Evolutionary conservation across 2,329 filamentous ascomycete genomes (phyloP).

Genomic region (Sporothrix humicola): DNA sequence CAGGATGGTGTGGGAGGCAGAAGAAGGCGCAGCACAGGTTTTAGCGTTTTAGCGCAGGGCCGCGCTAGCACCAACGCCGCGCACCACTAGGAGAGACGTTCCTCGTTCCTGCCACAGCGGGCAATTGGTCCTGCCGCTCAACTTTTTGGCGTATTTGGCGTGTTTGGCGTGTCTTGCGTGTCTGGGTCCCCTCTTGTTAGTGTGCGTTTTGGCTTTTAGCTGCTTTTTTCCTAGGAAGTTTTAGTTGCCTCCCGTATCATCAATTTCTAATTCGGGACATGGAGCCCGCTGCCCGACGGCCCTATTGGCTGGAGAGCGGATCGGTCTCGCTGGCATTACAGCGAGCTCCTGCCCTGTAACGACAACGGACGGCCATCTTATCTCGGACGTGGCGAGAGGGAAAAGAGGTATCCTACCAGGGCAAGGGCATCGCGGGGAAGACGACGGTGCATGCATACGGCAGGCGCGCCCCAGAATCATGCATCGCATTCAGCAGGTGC

Average conservation of each 20-base stretch:
- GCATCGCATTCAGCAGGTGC: conserved; percentile 25
- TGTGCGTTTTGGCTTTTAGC: conserved; percentile 14
- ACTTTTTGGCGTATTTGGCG: too few relatives aligned
- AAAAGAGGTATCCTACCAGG: background rate
- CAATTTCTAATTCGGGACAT: conserved; percentile 49
- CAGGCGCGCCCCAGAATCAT: background rate
- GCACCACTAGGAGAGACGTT: background rate
- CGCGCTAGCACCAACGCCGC: conserved; percentile 24
- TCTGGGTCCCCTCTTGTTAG: background rate
- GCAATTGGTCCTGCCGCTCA: background rate
- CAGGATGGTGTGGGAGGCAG: conserved; percentile 37
- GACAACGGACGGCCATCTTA: too few relatives aligned
- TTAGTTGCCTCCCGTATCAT: conserved; percentile 25
- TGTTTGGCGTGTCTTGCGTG: too few relatives aligned
- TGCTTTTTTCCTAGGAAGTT: background rate
- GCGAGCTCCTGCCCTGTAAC: background rate
- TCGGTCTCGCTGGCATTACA: background rate
- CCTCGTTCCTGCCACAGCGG: conserved; percentile 19
- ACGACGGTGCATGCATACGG: background rate
- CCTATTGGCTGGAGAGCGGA: conserved; percentile 27
- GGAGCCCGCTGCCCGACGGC: conserved; percentile 36
- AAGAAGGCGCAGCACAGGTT: conserved; percentile 45
- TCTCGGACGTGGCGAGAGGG: too few relatives aligned
- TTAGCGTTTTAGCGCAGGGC: background rate
- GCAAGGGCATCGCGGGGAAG: conserved; percentile 1